A percentile compares a stretch with the other conserved stretches of the same genome.
Evolutionary conservation across 257 asterid species (phyloP).

Genomic region (Solanum etuberosum): DNA sequence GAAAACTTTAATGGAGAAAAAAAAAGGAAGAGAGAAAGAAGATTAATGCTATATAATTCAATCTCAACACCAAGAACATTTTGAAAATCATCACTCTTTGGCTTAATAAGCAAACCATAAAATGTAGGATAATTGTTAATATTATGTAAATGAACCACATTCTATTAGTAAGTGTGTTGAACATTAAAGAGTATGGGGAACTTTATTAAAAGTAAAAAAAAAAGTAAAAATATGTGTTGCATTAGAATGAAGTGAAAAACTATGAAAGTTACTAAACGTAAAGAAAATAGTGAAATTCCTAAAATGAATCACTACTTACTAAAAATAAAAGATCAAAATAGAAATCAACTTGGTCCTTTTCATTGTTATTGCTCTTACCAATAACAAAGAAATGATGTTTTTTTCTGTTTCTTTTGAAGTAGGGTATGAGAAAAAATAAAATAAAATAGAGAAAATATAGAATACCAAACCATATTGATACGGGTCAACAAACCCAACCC

Average conservation of each 20-base stretch:
- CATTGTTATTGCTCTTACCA: neutral
- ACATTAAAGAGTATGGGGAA: neutral
- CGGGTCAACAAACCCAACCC: constrained; percentile 9
- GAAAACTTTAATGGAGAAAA: neutral
- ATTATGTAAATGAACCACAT: neutral
- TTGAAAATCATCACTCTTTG: neutral
- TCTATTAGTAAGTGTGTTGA: neutral
- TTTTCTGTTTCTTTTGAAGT: neutral
- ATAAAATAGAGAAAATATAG: neutral
- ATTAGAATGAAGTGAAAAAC: neutral
- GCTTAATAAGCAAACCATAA: neutral
- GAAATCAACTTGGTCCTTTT: neutral
- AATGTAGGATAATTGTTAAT: neutral
- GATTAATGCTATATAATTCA: neutral
- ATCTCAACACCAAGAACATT: neutral
- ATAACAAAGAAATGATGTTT: neutral
- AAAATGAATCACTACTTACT: neutral
- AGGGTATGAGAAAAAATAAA: neutral
- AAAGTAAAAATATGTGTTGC: neutral
- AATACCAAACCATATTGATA: neutral
- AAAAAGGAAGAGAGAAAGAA: neutral
- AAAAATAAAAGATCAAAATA: neutral
- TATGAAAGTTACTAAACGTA: neutral
- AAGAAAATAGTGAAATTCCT: neutral
- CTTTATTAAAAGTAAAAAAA: neutral